Evolutionary conservation across 257 asterid species (phyloP).

Genomic region (Ligustrum vulgare): DNA sequence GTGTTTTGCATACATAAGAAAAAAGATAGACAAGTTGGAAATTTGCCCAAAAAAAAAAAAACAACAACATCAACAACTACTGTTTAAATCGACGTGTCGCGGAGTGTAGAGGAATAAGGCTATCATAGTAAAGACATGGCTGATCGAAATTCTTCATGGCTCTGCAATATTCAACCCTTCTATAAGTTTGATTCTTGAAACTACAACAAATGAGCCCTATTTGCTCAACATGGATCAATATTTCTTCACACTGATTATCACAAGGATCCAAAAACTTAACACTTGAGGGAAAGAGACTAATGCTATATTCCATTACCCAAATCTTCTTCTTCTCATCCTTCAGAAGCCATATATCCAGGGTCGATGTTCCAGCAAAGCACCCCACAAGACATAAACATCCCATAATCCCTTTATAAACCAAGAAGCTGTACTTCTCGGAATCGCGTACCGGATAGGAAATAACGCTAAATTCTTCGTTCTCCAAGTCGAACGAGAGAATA

Average conservation of each 20-base stretch:
- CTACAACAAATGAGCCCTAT: conserved; percentile 35
- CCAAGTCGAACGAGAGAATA: conserved; percentile 43
- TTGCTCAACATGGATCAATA: conserved; percentile 44
- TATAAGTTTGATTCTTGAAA: conserved; percentile 20
- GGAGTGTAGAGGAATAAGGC: conserved; percentile 25
- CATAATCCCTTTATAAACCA: conserved; percentile 40
- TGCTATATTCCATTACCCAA: conserved; percentile 40
- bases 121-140: conserved; percentile 34
- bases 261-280: conserved; percentile 39
- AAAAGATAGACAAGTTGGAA: neutral
- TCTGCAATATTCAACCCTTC: conserved; percentile 29
- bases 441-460: conserved; percentile 32
- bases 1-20: neutral
- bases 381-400: conserved; percentile 41
- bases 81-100: neutral
- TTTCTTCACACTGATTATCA: conserved; percentile 39
- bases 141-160: conserved; percentile 38
- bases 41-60: neutral
- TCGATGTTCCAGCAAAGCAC: conserved; percentile 31
- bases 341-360: conserved; percentile 44
- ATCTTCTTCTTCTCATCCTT: conserved; percentile 26
- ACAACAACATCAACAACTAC: too few species aligned
- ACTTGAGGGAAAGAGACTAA: conserved; percentile 34
- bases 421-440: conserved; percentile 25
- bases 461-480: conserved; percentile 32